phyloP scores from a whole-genome alignment of 345 rosid genomes.

The Rhodamnia argentea region DNA sequence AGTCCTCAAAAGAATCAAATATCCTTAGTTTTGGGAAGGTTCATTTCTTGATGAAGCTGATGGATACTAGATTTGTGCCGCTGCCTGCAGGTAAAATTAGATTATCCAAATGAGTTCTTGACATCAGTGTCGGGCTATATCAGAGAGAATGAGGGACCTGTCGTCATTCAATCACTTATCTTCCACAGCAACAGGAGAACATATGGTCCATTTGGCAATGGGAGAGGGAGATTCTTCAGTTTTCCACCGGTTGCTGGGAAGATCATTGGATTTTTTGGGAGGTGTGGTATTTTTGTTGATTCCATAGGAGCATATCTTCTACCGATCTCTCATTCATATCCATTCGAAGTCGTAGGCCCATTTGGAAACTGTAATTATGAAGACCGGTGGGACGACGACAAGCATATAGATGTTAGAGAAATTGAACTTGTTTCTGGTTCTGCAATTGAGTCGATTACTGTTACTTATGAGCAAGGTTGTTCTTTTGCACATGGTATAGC shows the following conservation, averaged over 20 bases:
- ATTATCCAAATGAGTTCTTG: not conserved
- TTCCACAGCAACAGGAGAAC: not conserved
- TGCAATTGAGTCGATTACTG: not conserved
- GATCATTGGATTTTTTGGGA: not conserved
- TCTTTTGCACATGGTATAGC: not conserved
- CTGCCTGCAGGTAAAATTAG: not conserved
- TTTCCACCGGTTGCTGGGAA: not conserved
- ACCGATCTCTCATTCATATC: not conserved
- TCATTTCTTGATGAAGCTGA: not conserved
- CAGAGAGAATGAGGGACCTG: not conserved
- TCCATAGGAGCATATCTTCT: not conserved
- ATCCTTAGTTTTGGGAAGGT: not conserved
- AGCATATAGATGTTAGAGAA: not conserved
- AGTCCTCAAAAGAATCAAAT: not conserved
- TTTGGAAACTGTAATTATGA: not conserved
- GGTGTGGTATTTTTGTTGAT: not conserved
- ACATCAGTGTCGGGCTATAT: not conserved
- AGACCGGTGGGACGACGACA: not conserved
- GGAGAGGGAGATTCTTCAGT: not conserved
- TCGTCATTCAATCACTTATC: not conserved
- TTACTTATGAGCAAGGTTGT: not conserved
- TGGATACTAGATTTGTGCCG: not conserved
- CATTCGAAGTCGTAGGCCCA: not conserved
- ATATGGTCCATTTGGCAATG: not conserved
- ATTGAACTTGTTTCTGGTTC: not conserved